A percentile compares a stretch with the other conserved stretches of the same genome.
Evolutionary conservation across 2,329 filamentous ascomycete species (phyloP).

Genomic region (Hawksworthiomyces lignivorus): DNA sequence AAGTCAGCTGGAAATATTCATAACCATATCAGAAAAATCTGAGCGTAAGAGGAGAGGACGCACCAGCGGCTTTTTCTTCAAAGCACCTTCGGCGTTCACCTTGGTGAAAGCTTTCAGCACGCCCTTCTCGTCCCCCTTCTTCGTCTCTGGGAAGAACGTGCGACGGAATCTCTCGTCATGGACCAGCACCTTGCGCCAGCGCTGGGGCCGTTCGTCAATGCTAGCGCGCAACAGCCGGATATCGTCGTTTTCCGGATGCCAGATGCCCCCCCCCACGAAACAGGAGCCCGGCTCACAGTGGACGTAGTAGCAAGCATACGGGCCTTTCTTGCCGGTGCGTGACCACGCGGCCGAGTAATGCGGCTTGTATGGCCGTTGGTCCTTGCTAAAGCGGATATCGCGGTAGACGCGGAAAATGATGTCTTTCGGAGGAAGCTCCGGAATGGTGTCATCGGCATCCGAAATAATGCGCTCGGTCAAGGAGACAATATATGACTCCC

Average conservation of each 20-base stretch:
- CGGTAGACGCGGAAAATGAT: conserved; percentile 82
- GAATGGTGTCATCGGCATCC: conserved; percentile 70
- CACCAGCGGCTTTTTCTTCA: conserved; percentile 84
- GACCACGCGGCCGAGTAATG: conserved; percentile 84
- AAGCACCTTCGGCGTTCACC: conserved; percentile 62
- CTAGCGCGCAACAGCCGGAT: conserved; percentile 61
- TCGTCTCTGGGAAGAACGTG: conserved; percentile 52
- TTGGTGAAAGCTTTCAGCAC: conserved; percentile 62
- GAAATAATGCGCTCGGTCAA: conserved; percentile 60
- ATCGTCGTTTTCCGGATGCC: conserved; percentile 64
- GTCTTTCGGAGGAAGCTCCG: conserved; percentile 79
- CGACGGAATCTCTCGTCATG: conserved; percentile 53
- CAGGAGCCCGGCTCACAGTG: conserved; percentile 64
- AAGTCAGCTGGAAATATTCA: too few relatives aligned
- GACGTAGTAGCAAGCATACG: conserved; percentile 83
- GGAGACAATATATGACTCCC: conserved; percentile 67
- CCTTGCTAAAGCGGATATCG: conserved; percentile 75
- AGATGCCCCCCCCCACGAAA: conserved; percentile 75
- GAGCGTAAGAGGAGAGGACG: too few relatives aligned
- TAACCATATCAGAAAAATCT: too few relatives aligned
- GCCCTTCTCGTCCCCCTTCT: conserved; percentile 45
- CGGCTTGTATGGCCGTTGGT: conserved; percentile 79
- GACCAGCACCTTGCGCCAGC: conserved; percentile 60
- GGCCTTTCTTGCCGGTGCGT: conserved; percentile 77
- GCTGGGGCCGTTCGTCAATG: conserved; percentile 65